Evolutionary conservation across 2,329 filamentous ascomycete species (phyloP).

Genomic region (Curvularia eragrostidis): DNA sequence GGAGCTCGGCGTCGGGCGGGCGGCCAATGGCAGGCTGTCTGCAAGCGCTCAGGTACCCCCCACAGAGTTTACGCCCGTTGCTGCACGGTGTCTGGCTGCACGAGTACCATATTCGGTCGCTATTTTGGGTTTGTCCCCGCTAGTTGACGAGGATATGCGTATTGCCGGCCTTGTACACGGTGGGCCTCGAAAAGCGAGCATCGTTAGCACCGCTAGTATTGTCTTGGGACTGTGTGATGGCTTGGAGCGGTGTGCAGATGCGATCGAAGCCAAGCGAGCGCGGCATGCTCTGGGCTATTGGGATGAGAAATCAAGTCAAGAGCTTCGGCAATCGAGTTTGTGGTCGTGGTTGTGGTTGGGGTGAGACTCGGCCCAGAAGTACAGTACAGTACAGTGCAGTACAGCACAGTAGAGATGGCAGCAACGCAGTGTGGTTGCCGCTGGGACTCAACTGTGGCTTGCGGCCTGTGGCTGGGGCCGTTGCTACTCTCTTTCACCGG

Average conservation of each 20-base stretch:
- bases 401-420: not conserved
- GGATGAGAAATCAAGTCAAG: slow-evolving; percentile 17
- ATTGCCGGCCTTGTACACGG: slow-evolving; percentile 24
- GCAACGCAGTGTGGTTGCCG: not conserved
- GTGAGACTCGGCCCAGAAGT: not conserved
- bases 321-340: slow-evolving; percentile 8
- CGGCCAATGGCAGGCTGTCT: slow-evolving; percentile 36
- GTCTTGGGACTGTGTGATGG: slow-evolving; percentile 39
- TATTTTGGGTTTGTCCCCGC: slow-evolving; percentile 34
- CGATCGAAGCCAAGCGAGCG: not conserved
- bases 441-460: not conserved
- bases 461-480: not conserved
- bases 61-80: slow-evolving; percentile 26
- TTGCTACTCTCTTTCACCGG: not conserved
- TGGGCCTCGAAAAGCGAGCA: slow-evolving; percentile 7
- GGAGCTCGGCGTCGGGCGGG: slow-evolving; percentile 24
- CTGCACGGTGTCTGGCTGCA: slow-evolving; percentile 31
- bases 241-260: slow-evolving; percentile 30
- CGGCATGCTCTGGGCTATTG: slow-evolving; percentile 8
- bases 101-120: slow-evolving; percentile 28
- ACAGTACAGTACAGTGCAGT: not conserved
- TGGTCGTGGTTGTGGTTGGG: slow-evolving; percentile 17
- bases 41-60: slow-evolving; percentile 39
- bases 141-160: slow-evolving; percentile 10
- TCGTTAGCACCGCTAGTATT: slow-evolving; percentile 24